Conservation (phyloP, 31 red algal species). For the Porphyra umbilicalis region DNA sequence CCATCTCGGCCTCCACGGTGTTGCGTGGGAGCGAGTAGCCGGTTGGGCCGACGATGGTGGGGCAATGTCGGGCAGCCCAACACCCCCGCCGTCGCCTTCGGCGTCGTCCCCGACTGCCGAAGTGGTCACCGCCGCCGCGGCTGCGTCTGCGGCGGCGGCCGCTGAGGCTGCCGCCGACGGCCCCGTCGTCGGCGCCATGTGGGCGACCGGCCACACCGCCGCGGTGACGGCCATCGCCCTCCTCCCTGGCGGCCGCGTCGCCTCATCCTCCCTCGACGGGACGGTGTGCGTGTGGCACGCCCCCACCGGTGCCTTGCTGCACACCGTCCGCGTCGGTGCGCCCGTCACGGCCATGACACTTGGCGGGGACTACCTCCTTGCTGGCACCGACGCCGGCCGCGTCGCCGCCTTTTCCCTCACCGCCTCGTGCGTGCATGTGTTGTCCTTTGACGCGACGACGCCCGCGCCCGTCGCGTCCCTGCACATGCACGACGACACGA, state of each 20-base stretch:
- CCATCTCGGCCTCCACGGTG: not conserved
- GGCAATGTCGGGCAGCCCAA: not conserved
- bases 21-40: too few species aligned
- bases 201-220: not conserved
- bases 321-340: not conserved
- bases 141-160: not conserved
- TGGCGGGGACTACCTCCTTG: not conserved
- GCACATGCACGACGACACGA: not conserved
- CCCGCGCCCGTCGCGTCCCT: not conserved
- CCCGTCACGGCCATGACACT: not conserved
- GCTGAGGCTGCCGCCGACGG: not conserved
- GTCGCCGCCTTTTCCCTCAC: not conserved
- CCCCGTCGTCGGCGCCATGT: not conserved
- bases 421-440: not conserved
- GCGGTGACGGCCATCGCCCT: not conserved
- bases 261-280: not conserved
- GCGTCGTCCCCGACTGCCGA: not conserved
- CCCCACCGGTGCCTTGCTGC: not conserved
- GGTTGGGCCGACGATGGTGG: not conserved
- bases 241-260: not conserved
- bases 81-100: not conserved
- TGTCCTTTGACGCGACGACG: not conserved
- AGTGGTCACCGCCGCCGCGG: not conserved
- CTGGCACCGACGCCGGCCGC: not conserved
- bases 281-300: not conserved